These are phyloP conservation scores for Solanum chacoense DNA, from an alignment of 305 asterid genomes.

Conservation along the genomic window DNA sequence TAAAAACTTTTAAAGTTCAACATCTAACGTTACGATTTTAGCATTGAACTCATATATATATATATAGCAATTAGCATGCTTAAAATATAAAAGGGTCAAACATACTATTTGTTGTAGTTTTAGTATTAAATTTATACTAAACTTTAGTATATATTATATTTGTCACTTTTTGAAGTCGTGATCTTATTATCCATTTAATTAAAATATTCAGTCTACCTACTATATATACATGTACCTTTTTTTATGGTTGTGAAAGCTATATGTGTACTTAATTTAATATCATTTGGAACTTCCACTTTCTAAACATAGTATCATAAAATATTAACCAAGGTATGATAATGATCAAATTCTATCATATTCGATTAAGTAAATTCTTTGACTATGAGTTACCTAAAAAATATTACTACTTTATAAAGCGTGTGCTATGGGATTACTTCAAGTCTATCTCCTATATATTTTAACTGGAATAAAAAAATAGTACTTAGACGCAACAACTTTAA, in stretches of 20 bases:
- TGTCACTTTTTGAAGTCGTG: too few relatives aligned
- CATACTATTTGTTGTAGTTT: too few relatives aligned
- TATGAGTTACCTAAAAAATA: background rate
- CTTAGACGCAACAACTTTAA: background rate
- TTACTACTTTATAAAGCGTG: background rate
- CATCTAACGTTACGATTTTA: background rate
- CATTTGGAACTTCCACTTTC: background rate
- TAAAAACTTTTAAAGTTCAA: background rate
- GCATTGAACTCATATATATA: background rate
- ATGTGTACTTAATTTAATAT: background rate
- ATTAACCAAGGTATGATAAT: background rate
- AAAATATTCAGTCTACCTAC: background rate
- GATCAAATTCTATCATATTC: background rate
- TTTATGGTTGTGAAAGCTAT: background rate
- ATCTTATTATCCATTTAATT: background rate
- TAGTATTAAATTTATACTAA: too few relatives aligned
- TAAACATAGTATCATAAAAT: background rate
- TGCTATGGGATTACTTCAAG: background rate
- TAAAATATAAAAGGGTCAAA: background rate
- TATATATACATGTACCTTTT: background rate
- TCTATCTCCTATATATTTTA: background rate
- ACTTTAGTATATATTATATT: too few relatives aligned
- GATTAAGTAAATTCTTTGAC: background rate
- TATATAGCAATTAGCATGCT: background rate
- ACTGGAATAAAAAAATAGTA: background rate